Evolutionary conservation across 345 rosid genomes (phyloP).

Genomic region (Mercurialis annua): DNA sequence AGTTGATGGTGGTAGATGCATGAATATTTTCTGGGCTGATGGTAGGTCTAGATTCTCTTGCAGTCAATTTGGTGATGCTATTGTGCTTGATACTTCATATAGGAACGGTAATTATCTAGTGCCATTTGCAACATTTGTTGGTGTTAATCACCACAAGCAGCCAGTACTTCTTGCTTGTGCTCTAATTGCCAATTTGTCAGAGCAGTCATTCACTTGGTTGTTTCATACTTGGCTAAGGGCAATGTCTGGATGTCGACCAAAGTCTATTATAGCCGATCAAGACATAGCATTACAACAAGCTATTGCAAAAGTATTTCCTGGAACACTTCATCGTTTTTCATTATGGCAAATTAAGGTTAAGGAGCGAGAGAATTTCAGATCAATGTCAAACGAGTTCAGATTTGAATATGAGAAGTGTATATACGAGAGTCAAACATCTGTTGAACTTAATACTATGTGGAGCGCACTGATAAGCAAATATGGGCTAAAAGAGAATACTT

Average conservation of each 20-base stretch:
- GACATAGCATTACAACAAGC: slow-evolving; percentile 70
- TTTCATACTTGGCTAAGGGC: slow-evolving; percentile 82
- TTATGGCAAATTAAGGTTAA: slow-evolving; percentile 68
- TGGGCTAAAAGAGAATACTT: slow-evolving; percentile 48
- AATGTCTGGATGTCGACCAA: slow-evolving; percentile 69
- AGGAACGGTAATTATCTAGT: slow-evolving; percentile 51
- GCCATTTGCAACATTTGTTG: slow-evolving; percentile 79
- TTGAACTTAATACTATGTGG: slow-evolving; percentile 71
- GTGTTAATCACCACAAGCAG: slow-evolving; percentile 84
- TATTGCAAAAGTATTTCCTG: slow-evolving; percentile 62
- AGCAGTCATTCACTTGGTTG: slow-evolving; percentile 71
- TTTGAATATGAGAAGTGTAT: slow-evolving; percentile 71
- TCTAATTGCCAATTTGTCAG: slow-evolving; percentile 62
- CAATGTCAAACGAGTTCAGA: slow-evolving; percentile 51
- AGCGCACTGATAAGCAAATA: slow-evolving; percentile 53
- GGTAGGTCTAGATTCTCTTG: slow-evolving; percentile 83
- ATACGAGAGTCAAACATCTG: slow-evolving; percentile 57
- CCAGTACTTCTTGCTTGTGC: slow-evolving; percentile 92
- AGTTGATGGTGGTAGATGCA: slow-evolving; percentile 53
- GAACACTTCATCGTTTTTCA: slow-evolving; percentile 72
- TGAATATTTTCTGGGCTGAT: slow-evolving; percentile 86
- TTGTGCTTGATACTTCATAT: slow-evolving; percentile 74
- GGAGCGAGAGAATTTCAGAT: slow-evolving; percentile 55
- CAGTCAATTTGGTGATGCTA: slow-evolving; percentile 77
- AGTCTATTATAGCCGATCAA: slow-evolving; percentile 79